Percentiles rank a stretch among this genome's conserved stretches.
Conservation (phyloP, 1,284 basidiomycete species). For the Gomphus sp. region DNA sequence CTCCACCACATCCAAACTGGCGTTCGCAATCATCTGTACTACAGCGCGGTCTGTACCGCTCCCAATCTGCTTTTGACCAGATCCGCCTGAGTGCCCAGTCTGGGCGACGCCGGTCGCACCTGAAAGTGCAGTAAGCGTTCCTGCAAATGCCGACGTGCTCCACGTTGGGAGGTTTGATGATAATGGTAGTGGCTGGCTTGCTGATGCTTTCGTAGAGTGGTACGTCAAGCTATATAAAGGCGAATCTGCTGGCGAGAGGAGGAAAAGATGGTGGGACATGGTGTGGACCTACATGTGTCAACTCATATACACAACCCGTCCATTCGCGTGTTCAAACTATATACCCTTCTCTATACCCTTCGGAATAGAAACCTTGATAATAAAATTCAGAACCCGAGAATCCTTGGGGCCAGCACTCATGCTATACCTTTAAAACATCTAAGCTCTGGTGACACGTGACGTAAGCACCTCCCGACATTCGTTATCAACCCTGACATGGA, state of each 20-base stretch:
- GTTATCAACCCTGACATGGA: too few species aligned
- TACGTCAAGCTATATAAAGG: conserved; percentile 74
- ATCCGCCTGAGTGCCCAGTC: conserved; percentile 37
- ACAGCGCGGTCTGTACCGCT: conserved; percentile 81
- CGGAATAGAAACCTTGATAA: too few species aligned
- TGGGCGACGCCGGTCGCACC: conserved; percentile 70
- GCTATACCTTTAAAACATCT: too few species aligned
- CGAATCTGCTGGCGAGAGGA: conserved; percentile 75
- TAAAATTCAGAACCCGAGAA: too few species aligned
- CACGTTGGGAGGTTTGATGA: conserved; percentile 74
- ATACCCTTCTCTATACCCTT: too few species aligned
- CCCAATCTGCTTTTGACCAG: conserved; percentile 51
- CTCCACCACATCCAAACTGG: conserved; percentile 85
- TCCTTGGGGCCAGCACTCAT: too few species aligned
- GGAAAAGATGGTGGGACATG: conserved; percentile 79
- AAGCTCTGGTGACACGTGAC: too few species aligned
- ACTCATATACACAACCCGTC: neutral
- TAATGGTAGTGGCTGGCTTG: conserved; percentile 50
- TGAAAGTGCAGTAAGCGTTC: conserved; percentile 75
- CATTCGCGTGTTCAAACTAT: too few species aligned
- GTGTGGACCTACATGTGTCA: neutral
- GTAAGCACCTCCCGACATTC: too few species aligned
- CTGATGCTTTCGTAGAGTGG: conserved; percentile 62
- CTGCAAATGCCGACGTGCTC: conserved; percentile 81
- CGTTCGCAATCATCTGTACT: conserved; percentile 95